Evolutionary conservation across 345 rosid species (phyloP), one percentile per base, ranked within the genome.

Genomic region (Theobroma cacao): DNA sequence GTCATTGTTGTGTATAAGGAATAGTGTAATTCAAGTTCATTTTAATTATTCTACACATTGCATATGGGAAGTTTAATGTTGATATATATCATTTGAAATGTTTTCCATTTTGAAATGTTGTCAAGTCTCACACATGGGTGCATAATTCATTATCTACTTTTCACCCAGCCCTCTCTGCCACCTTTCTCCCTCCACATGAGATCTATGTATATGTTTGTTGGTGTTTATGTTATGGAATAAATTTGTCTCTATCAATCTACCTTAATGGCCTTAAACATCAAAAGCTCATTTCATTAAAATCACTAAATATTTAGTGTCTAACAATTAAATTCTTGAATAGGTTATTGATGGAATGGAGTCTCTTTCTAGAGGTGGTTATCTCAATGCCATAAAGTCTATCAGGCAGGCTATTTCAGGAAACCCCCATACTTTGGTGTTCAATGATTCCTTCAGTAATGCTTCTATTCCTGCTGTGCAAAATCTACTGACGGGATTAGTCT

Each of bases 281-380:
- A 10, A 65, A 24, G 18, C 2, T 33, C 1, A 41, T 52, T 67
- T 43, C 58, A 47, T 28, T 69, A 13, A 59, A 26, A 26, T 72
- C 62, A 64, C n/a, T 38, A n/a, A 13, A 52, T 24, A 5, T 45
- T 77, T 20, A 52, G 24, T 0, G 5, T 20, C 40, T 77, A 34
- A 61, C 53, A 78, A 26, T 78, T 70, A 80, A 62, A 26, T 53
- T 34, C 38, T 17, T 80, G 65, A 67, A 78, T 83, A 96, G 97
- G 94, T 91, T 75, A 77, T 92, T 67, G 99, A 96, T 78, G 94
- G 89, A 74, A 76, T 84, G 50, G 93, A 67, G 47, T 81, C 82
- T 77, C 80, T 81, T 71, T 53, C 76, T 64, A 75, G 86, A 48
- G 86, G 77, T 59, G 88, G 87, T 76, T 73, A 33, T 84, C 84